Base-by-base conservation (phyloP, 2,329 filamentous ascomycete genomes). In the Colletotrichum sp. region DNA sequence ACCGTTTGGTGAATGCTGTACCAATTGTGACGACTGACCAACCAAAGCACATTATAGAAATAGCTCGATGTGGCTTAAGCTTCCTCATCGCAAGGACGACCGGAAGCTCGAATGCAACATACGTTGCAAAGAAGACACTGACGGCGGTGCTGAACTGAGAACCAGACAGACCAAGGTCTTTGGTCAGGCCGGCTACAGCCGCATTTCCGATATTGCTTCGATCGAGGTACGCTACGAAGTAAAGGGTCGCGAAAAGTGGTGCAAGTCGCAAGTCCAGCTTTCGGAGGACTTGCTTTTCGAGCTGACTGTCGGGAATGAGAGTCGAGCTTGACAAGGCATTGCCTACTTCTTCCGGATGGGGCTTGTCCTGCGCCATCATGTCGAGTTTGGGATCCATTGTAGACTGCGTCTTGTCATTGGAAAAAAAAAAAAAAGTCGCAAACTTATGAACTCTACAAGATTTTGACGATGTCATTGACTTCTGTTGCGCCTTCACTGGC, bases 61-160 rank as follows among this genome's bases (percentile, higher is more conserved):
- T 69, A 24, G 69, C 72, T 10, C 72, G 30, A 30, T 71, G 18
- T 16, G 67, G 49, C 39, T 69, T 73, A 21, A 76, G 15, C 55
- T 57, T 67, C 9, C 44, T 62, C 39, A 69, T 30, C 7, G 74
- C 67, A 10, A 78, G 44, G n/a, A 75, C 71, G 4, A 52, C 87
- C 0, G 92, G 91, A 44, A 93, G 91, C 80, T 92, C 88, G 78
- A 92, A 91, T 52, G 92, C 64, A 69, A 93, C 92, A 80, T 93
- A 93, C 12, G 88, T 88, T 78, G 92, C 87, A 80, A 92, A 93
- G 82, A 92, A 92, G 69, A 90, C 79, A 4, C 89, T 90, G 4
- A 93, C 85, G 2, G 92, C 85, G 13, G 82, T 83, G 76, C 92
- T 92, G 84, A 92, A 92, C 77, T 92, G 89, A 77, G 91, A 89